Base-by-base conservation (phyloP, 2,329 filamentous ascomycete genomes). In the Trichophaea hybrida region DNA sequence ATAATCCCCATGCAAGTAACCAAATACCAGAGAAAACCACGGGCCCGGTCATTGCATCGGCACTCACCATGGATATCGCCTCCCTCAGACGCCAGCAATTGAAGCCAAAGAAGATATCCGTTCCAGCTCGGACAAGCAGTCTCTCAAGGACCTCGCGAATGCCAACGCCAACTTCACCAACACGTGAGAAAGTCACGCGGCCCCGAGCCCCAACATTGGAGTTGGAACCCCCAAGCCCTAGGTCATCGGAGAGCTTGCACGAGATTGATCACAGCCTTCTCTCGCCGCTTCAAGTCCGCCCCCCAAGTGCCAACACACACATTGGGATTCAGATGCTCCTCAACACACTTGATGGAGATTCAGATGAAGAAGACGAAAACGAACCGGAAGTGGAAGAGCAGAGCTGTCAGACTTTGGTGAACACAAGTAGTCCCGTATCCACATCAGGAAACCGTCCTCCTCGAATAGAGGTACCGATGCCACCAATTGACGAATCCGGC, bases 261-360 rank as follows among this genome's bases (percentile, higher is more conserved):
- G 50, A 35, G 34, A 53, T 53, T 24, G 33, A 53, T 32, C 12
- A 32, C 32, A 53, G 33, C 32, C 50, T 34, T 8, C 50, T 53
- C 32, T 53, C 50, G 31, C 50, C 50, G 8, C 15, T 34, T 33
- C 34, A 53, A 37, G 34, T 6, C 10, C 13, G 10, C 10, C 50
- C 13, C 10, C 50, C 50, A 46, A 53, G 34, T 24, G 24, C 24
- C 24, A 37, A 37, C 34, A 35, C 50, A 10, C 50, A 15, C 48
- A 35, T 37, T 32, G 50, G 50, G 37, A 53, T 53, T 35, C 50
- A 53, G 24, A 53, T 53, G 50, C 33, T 53, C 13, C 12, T 53
- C 50, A 53, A 53, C 34, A 35, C 24, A 13, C 24, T 53, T 13
- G 33, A 53, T 33, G 50, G 37, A 13, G 34, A 24, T 24, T 53